Percentiles rank a stretch among this genome's conserved stretches.
phyloP scores from a whole-genome alignment of 768 basidiomycete genomes.

The Rhizopogon vinicolor region DNA sequence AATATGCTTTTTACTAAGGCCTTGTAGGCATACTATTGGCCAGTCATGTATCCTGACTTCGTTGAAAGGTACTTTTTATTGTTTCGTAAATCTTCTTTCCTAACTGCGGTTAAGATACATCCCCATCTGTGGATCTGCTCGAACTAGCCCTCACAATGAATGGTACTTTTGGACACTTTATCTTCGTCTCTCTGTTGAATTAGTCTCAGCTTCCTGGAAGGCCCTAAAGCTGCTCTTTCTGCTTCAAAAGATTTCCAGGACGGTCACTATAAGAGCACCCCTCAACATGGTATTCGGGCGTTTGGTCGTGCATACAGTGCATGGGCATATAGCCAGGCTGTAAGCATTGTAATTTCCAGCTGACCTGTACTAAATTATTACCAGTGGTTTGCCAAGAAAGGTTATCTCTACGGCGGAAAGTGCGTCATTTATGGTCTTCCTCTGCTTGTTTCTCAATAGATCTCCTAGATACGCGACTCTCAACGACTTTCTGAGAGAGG shows the following conservation, averaged over 20 bases:
- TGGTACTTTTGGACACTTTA: constrained; percentile 29
- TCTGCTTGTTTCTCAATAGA: background rate
- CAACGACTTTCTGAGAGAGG: constrained; percentile 43
- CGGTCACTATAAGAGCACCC: constrained; percentile 45
- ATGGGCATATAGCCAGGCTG: constrained; percentile 57
- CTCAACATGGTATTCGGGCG: constrained; percentile 48
- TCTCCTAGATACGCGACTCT: constrained; percentile 39
- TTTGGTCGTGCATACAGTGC: constrained; percentile 53
- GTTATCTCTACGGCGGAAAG: constrained; percentile 38
- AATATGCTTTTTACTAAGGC: background rate
- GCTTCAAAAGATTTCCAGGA: constrained; percentile 51
- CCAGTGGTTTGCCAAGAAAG: constrained; percentile 52
- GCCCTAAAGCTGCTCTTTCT: constrained; percentile 48
- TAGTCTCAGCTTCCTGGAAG: constrained; percentile 49
- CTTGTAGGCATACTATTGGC: constrained; percentile 50
- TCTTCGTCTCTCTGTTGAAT: background rate
- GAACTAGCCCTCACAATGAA: constrained; percentile 52
- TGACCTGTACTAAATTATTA: background rate
- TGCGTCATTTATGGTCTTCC: constrained; percentile 14
- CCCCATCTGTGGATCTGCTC: constrained; percentile 48
- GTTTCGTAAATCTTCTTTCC: background rate
- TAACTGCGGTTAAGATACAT: constrained; percentile 36
- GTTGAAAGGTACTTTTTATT: constrained; percentile 36
- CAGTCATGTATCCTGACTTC: constrained; percentile 50
- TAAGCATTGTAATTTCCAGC: constrained; percentile 14